Evolutionary conservation across 257 asterid species (phyloP), one percentile per base, ranked within the genome.

Genomic region (Cordia subcordata): DNA sequence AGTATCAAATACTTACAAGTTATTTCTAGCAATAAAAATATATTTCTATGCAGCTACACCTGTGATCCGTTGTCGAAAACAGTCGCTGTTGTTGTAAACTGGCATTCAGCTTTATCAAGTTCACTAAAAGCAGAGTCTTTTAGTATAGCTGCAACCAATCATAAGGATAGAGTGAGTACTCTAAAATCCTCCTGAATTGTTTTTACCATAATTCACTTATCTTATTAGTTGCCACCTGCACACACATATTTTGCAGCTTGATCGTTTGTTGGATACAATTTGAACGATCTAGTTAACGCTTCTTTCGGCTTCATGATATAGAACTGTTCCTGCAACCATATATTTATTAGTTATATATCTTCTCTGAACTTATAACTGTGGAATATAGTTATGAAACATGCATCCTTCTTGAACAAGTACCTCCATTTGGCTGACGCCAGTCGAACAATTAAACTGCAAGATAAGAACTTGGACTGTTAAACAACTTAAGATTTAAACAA

Each of bases 31-130:
- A 27, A 42, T 42, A 42, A 42, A 42, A 11, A 42, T 42, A 42
- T 42, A 42, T 42, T 42, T 42, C 47, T 42, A 5, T 12, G 55
- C 32, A 33, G 57, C 37, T 21, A 49, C 51, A 93, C 99, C 97
- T 93, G 99, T 62, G 99, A 78, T 77, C 99, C 99, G 49, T 93
- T 86, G 18, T 89, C 97, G 53, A 93, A 70, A 64, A 79, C 79
- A 17, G 99, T 93, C 57, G 99, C 87, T 58, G 91, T 86, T 55
- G 99, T 93, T 37, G 96, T 81, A 63, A 93, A 93, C 57, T 88
- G 96, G 60, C 99, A 92, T 74, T 92, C 95, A 32, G 97, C 97
- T 79, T 88, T 75, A 75, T 93, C 97, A 79, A 82, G 95, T 82
- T 89, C 99, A 61, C 71, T 75, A 63, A 86, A 92, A 67, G 83